Evolutionary conservation across 495 filamentous ascomycete species (phyloP).

Genomic region (Penicillium lagena): DNA sequence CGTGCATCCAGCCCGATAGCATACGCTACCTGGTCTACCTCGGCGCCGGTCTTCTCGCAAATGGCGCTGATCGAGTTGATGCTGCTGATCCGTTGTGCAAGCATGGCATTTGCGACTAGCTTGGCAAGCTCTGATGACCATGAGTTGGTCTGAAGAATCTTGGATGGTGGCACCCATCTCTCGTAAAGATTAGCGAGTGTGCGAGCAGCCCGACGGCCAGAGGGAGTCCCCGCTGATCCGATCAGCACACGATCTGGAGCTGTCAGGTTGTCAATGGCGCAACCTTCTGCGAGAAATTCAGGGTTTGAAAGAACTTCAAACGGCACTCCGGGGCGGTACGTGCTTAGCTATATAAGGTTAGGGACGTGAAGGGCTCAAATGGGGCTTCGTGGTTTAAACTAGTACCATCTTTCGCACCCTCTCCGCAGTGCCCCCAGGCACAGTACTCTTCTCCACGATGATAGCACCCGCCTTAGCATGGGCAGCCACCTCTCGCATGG

Average conservation of each 20-base stretch:
- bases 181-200: slow-evolving; percentile 60
- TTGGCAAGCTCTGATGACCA: slow-evolving; percentile 81
- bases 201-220: slow-evolving; percentile 56
- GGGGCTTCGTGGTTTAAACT: too few species aligned
- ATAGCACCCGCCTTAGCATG: slow-evolving; percentile 62
- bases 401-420: slow-evolving; percentile 58
- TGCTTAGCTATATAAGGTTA: slow-evolving; percentile 31
- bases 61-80: slow-evolving; percentile 78
- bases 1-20: slow-evolving; percentile 66
- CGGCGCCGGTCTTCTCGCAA: slow-evolving; percentile 72
- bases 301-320: slow-evolving; percentile 83
- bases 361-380: slow-evolving; percentile 28
- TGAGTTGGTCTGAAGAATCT: slow-evolving; percentile 66
- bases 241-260: slow-evolving; percentile 74
- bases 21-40: slow-evolving; percentile 64
- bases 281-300: slow-evolving; percentile 77
- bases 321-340: slow-evolving; percentile 48
- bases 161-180: slow-evolving; percentile 59
- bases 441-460: slow-evolving; percentile 79
- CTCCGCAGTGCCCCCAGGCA: slow-evolving; percentile 72
- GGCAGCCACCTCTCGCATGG: slow-evolving; percentile 58
- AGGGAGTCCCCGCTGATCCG: slow-evolving; percentile 52
- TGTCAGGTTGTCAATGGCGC: slow-evolving; percentile 64
- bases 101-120: slow-evolving; percentile 72
- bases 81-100: slow-evolving; percentile 78